A percentile compares a stretch with the other conserved stretches of the same genome.
Conservation (phyloP, 495 filamentous ascomycete species). For the Penicillium robsamsonii region DNA sequence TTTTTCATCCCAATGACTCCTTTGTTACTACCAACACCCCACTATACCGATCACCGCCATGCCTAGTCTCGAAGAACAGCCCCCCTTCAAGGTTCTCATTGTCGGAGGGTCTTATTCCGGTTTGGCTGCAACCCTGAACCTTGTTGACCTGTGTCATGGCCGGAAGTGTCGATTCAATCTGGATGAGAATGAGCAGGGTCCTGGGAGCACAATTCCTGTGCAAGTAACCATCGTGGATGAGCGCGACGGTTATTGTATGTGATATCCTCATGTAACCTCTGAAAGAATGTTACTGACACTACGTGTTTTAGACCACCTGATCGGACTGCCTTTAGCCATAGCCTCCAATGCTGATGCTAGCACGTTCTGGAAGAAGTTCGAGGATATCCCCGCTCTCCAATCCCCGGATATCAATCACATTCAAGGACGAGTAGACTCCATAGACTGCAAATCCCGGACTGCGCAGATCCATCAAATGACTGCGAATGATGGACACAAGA, state of each 20-base stretch:
- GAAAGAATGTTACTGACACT: neutral
- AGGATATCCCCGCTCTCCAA: slow-evolving; percentile 8
- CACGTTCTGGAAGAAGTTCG: slow-evolving; percentile 4
- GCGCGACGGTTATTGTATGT: slow-evolving; percentile 59
- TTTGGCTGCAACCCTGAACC: slow-evolving; percentile 54
- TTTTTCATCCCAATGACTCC: neutral
- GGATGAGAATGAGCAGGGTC: slow-evolving; percentile 2
- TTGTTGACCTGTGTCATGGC: slow-evolving; percentile 52
- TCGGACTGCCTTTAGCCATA: slow-evolving; percentile 29
- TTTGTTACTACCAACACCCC: neutral
- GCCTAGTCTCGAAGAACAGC: slow-evolving; percentile 6
- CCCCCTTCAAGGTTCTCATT: slow-evolving; percentile 21
- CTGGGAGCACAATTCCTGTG: slow-evolving; percentile 35
- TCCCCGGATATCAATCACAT: slow-evolving; percentile 2
- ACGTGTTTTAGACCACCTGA: slow-evolving; percentile 40
- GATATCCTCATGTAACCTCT: neutral
- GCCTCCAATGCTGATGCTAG: slow-evolving; percentile 19
- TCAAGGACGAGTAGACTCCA: slow-evolving; percentile 1
- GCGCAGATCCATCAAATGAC: neutral
- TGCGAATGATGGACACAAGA: slow-evolving; percentile 19
- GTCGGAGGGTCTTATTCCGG: slow-evolving; percentile 59
- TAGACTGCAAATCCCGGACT: slow-evolving; percentile 4
- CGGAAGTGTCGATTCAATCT: slow-evolving; percentile 15
- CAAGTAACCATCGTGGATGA: slow-evolving; percentile 61
- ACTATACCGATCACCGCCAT: neutral